Conservation (phyloP, 1,284 basidiomycete species). For the Sanghuangporus sanghuang region DNA sequence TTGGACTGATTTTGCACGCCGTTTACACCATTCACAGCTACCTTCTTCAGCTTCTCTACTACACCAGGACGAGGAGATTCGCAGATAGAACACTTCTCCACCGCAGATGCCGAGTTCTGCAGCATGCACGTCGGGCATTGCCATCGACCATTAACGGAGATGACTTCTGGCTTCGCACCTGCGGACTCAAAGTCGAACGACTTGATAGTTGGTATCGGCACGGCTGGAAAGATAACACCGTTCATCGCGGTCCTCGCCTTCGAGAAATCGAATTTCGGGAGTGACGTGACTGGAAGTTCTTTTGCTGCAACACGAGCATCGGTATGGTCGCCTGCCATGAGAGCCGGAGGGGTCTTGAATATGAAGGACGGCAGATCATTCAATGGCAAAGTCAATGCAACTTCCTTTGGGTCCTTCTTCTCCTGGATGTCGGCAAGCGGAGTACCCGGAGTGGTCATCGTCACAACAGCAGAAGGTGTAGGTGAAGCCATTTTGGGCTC, state of each 20-base stretch:
- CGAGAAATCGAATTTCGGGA: slow-evolving; percentile 41
- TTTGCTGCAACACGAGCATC: slow-evolving; percentile 32
- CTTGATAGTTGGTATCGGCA: neutral
- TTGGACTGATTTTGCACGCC: no score
- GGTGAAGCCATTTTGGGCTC: slow-evolving; percentile 9
- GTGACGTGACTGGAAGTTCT: slow-evolving; percentile 26
- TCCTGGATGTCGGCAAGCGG: slow-evolving; percentile 9
- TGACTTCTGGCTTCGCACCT: slow-evolving; percentile 28
- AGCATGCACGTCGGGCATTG: slow-evolving; percentile 42
- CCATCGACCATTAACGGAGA: slow-evolving; percentile 31
- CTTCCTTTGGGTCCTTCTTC: slow-evolving; percentile 25
- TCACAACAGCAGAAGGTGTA: slow-evolving; percentile 11
- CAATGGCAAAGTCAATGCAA: slow-evolving; percentile 22
- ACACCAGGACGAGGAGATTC: slow-evolving; percentile 35
- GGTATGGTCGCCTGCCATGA: slow-evolving; percentile 31
- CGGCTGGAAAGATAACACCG: neutral
- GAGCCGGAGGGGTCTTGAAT: slow-evolving; percentile 25
- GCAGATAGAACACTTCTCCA: slow-evolving; percentile 47
- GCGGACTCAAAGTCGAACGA: slow-evolving; percentile 25
- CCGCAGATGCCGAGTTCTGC: slow-evolving; percentile 38
- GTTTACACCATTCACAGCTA: slow-evolving; percentile 4
- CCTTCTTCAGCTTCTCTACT: slow-evolving; percentile 9
- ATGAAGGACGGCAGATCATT: slow-evolving; percentile 25
- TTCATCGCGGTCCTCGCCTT: slow-evolving; percentile 1
- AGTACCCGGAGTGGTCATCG: slow-evolving; percentile 19